phyloP scores from a whole-genome alignment of 75 land plant genomes.

The Selaginella tamariscina region DNA sequence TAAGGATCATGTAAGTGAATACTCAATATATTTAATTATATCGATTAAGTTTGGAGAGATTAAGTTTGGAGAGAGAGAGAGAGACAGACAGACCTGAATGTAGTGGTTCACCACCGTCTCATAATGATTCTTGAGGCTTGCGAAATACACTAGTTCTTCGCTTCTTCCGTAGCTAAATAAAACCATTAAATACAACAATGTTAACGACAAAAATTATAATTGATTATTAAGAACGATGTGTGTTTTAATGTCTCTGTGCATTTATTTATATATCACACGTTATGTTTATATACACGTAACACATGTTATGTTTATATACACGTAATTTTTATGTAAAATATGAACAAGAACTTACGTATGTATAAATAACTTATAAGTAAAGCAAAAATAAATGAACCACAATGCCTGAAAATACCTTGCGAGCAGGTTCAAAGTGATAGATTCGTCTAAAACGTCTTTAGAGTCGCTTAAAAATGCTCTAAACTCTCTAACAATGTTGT shows the following conservation, averaged over 20 bases:
- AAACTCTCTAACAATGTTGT: constrained; percentile 69
- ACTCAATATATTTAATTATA: constrained; percentile 1
- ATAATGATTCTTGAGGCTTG: constrained; percentile 78
- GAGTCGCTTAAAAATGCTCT: constrained; percentile 86
- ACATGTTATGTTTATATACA: too few relatives aligned
- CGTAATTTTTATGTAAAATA: too few relatives aligned
- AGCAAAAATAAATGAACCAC: not conserved
- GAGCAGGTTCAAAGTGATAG: constrained; percentile 71
- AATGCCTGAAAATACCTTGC: constrained; percentile 43
- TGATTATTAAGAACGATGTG: too few relatives aligned
- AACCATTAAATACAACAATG: not conserved
- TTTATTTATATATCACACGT: too few relatives aligned
- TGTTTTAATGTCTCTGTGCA: too few relatives aligned
- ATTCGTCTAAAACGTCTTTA: constrained; percentile 93
- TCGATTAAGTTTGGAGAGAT: not conserved
- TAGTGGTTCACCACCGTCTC: constrained; percentile 89
- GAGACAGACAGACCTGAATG: constrained; percentile 52
- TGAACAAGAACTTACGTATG: too few relatives aligned
- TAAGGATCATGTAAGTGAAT: not conserved
- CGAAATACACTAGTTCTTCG: constrained; percentile 91
- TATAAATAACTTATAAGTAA: too few relatives aligned
- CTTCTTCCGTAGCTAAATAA: constrained; percentile 71
- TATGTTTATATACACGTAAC: too few relatives aligned
- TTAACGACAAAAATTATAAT: not conserved
- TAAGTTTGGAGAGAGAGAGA: not conserved